phyloP scores from a whole-genome alignment of 306 rosid genomes.

The Lablab purpureus region DNA sequence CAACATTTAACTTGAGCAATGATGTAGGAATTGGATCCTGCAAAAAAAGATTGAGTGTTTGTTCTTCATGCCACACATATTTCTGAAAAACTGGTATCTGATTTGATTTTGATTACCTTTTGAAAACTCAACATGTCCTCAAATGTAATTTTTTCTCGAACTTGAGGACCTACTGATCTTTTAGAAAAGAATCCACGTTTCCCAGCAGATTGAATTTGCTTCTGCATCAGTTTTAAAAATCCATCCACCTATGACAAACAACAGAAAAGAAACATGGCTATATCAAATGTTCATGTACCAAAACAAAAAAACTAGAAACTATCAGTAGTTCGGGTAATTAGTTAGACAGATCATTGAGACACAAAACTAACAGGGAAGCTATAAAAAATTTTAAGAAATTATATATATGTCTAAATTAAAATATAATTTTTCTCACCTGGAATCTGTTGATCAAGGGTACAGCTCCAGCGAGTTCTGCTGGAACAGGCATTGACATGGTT shows the following conservation, averaged over 20 bases:
- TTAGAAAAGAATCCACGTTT: slow-evolving; percentile 92
- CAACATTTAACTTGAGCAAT: slow-evolving; percentile 78
- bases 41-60: slow-evolving; percentile 30
- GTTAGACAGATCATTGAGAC: slow-evolving; percentile 26
- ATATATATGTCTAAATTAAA: not conserved
- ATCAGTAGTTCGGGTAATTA: slow-evolving; percentile 12
- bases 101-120: slow-evolving; percentile 61
- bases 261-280: slow-evolving; percentile 9
- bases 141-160: slow-evolving; percentile 78
- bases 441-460: slow-evolving; percentile 88
- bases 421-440: slow-evolving; percentile 63
- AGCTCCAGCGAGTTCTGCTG: slow-evolving; percentile 91
- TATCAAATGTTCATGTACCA: slow-evolving; percentile 26
- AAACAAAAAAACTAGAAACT: slow-evolving; percentile 24
- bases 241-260: slow-evolving; percentile 78
- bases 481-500: slow-evolving; percentile 73
- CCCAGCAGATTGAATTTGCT: slow-evolving; percentile 94
- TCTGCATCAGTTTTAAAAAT: slow-evolving; percentile 87
- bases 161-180: slow-evolving; percentile 80
- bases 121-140: slow-evolving; percentile 98
- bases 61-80: slow-evolving; percentile 6
- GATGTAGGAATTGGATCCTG: slow-evolving; percentile 96
- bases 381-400: not conserved
- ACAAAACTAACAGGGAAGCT: not conserved
- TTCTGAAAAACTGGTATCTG: slow-evolving; percentile 3